A percentile compares a stretch with the other conserved stretches of the same genome.
phyloP scores from a whole-genome alignment of 257 asterid genomes.

The Solanum chilense region DNA sequence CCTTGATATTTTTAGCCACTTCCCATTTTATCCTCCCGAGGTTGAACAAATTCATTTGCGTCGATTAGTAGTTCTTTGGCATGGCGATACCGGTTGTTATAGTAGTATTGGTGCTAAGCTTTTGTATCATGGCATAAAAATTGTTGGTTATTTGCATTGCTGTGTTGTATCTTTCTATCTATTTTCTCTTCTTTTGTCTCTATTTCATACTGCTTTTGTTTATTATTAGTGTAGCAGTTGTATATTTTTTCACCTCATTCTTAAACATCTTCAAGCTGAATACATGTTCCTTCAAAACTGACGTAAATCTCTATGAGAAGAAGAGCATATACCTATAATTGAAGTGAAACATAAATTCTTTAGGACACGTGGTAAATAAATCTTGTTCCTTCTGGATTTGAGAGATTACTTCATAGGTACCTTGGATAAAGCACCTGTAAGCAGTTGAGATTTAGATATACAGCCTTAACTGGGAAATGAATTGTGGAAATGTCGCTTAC shows the following conservation, averaged over 20 bases:
- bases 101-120: background rate
- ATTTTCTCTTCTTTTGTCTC: background rate
- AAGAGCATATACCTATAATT: background rate
- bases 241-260: background rate
- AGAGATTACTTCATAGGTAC: background rate
- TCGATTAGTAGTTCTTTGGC: background rate
- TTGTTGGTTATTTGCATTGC: background rate
- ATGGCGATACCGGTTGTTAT: background rate
- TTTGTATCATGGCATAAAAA: background rate
- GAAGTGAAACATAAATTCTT: background rate
- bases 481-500: background rate
- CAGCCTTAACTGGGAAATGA: background rate
- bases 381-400: background rate
- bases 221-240: background rate
- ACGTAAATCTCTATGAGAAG: background rate
- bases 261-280: background rate
- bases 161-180: background rate
- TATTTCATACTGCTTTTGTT: background rate
- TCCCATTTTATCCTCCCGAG: background rate
- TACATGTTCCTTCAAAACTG: background rate
- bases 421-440: background rate
- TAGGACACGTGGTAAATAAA: background rate
- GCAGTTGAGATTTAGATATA: background rate
- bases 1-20: background rate
- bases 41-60: background rate